Evolutionary conservation across 2,329 filamentous ascomycete species (phyloP).

Genomic region (Fusarium globosum): DNA sequence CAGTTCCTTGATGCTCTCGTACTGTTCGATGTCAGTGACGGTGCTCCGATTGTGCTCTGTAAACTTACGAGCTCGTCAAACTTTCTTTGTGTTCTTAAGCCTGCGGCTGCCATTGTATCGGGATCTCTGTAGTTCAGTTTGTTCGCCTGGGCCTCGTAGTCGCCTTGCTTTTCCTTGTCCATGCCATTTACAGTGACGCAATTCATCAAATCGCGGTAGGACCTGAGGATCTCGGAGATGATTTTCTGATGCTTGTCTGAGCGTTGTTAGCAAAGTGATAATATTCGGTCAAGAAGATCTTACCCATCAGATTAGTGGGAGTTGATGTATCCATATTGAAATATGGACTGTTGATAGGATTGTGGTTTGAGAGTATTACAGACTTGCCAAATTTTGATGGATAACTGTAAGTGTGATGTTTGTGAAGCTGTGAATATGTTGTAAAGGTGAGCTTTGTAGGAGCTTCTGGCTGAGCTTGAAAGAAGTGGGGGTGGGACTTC

Average conservation of each 20-base stretch:
- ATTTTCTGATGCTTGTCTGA: conserved; percentile 59
- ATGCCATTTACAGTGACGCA: conserved; percentile 57
- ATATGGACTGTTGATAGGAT: rapidly evolving
- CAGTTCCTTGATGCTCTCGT: conserved; percentile 58
- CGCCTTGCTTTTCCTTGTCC: conserved; percentile 51
- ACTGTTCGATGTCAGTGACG: conserved; percentile 38
- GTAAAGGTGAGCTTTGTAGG: conserved; percentile 21
- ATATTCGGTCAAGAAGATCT: not conserved
- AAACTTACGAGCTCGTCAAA: conserved; percentile 55
- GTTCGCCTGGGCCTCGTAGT: conserved; percentile 52
- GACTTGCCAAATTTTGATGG: not conserved
- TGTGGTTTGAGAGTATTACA: not conserved
- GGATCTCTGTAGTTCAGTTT: conserved; percentile 54
- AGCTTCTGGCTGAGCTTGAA: conserved; percentile 22
- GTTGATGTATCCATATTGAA: conserved; percentile 49
- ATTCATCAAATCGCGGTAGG: conserved; percentile 56
- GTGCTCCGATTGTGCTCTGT: too few species aligned
- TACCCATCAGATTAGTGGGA: conserved; percentile 53
- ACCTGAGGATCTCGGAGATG: conserved; percentile 57
- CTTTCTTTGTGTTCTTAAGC: conserved; percentile 58
- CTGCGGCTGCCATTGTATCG: conserved; percentile 55
- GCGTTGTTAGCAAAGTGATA: not conserved
- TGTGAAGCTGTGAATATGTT: conserved; percentile 5
- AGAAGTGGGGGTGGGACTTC: conserved; percentile 37
- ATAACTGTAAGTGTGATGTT: not conserved